phyloP scores from a whole-genome alignment of 805 yeast genomes.

The Nakazawaea populi region DNA sequence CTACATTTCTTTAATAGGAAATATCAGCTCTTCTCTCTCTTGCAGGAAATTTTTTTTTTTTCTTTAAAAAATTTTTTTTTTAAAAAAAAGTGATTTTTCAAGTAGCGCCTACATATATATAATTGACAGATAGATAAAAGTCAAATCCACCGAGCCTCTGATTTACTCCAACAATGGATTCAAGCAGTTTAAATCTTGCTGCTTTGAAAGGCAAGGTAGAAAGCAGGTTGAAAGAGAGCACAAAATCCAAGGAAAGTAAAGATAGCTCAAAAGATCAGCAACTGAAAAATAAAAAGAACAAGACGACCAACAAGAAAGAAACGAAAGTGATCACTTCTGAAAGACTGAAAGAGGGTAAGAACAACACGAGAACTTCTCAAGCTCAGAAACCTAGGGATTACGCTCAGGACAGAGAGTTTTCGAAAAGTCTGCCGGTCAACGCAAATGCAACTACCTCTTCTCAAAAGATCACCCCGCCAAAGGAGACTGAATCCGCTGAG shows the following conservation, averaged over 20 bases:
- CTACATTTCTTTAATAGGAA: neutral
- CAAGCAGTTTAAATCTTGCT: conserved; percentile 39
- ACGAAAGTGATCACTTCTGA: neutral
- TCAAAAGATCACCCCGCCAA: conserved; percentile 9
- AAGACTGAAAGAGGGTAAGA: conserved; percentile 1
- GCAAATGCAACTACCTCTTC: neutral
- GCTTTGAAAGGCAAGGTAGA: conserved; percentile 63
- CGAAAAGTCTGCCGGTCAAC: too few species aligned
- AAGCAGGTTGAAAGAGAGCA: conserved; percentile 35
- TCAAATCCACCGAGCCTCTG: neutral
- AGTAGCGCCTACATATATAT: neutral
- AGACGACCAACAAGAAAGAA: neutral
- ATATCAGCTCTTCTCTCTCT: neutral
- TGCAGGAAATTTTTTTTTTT: neutral
- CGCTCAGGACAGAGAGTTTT: too few species aligned
- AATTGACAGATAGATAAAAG: neutral
- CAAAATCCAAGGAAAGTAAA: conserved; percentile 12
- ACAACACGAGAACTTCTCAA: neutral
- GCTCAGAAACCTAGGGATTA: too few species aligned
- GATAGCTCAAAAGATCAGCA: conserved; percentile 4
- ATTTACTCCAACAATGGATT: conserved; percentile 29
- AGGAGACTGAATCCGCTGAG: neutral
- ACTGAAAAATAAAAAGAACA: conserved; percentile 17
- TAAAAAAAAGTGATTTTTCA: neutral
- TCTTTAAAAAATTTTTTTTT: neutral